Conservation (phyloP, 2,329 filamentous ascomycete genomes). For the Arthrocladium fulminans region DNA sequence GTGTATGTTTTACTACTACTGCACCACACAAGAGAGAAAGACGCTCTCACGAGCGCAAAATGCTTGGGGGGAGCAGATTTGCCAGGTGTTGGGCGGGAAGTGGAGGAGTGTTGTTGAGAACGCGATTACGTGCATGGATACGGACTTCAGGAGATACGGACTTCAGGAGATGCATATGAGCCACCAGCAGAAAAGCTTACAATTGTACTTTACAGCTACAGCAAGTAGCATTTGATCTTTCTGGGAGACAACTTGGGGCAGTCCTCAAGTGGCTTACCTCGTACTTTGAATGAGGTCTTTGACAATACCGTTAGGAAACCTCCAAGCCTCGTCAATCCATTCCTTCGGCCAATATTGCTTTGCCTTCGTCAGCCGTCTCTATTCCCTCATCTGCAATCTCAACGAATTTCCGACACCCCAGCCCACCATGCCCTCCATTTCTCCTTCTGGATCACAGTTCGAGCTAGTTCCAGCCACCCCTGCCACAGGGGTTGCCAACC, state of each 20-base stretch:
- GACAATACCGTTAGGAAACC: no score
- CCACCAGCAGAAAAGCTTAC: background rate
- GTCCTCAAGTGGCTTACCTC: background rate
- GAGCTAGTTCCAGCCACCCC: no score
- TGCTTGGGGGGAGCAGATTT: background rate
- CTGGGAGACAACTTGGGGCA: background rate
- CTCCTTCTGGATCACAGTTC: no score
- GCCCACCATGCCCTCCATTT: no score
- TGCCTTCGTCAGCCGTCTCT: no score
- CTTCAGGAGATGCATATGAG: no score
- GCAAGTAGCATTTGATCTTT: background rate
- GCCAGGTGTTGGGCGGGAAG: background rate
- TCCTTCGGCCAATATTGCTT: no score
- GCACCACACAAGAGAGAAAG: background rate
- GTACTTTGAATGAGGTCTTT: no score
- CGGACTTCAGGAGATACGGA: background rate
- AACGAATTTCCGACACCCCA: no score
- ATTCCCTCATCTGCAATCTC: no score
- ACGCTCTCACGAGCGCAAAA: slow-evolving; percentile 10
- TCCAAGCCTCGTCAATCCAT: no score
- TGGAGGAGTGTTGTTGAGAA: background rate
- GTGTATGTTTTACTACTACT: slow-evolving; percentile 3
- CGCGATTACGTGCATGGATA: background rate
- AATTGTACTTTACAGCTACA: background rate
- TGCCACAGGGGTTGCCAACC: no score